These are phyloP conservation scores for Xylariaceae sp. DNA, from an alignment of 2,329 filamentous ascomycete genomes.

Conservation along the genomic window DNA sequence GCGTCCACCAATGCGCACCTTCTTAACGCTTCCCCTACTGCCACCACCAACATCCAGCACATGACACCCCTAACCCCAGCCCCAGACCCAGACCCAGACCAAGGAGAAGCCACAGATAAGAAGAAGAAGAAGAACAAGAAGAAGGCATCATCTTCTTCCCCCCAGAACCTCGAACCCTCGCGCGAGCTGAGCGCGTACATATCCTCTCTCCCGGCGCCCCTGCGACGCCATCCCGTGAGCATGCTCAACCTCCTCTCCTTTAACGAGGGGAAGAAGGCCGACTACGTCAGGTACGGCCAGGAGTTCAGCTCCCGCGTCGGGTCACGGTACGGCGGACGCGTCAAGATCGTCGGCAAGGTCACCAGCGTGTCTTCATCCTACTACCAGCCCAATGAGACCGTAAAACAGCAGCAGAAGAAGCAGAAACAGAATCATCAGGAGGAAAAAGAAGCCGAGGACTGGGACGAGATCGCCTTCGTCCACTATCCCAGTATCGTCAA, in stretches of 20 bases:
- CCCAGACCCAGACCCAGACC: constrained; percentile 4
- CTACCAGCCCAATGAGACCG: constrained; percentile 3
- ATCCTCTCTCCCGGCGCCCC: constrained; percentile 18
- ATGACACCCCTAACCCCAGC: background rate
- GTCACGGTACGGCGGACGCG: constrained; percentile 46
- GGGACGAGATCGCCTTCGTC: constrained; percentile 61
- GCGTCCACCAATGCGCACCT: constrained; percentile 14
- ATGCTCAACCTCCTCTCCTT: constrained; percentile 62
- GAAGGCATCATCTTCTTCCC: constrained; percentile 11
- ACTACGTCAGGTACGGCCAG: constrained; percentile 54
- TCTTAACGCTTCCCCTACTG: constrained; percentile 1
- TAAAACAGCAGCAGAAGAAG: too few species aligned
- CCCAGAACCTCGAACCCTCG: constrained; percentile 50
- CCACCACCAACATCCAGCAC: too few species aligned
- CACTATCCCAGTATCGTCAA: constrained; percentile 59
- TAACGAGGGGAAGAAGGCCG: constrained; percentile 42
- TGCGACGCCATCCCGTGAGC: constrained; percentile 41
- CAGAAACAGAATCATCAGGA: too few species aligned
- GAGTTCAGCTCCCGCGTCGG: constrained; percentile 47
- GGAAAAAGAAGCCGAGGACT: too few species aligned
- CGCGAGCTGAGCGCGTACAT: constrained; percentile 48
- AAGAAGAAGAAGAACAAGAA: too few species aligned
- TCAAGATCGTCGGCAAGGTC: constrained; percentile 58
- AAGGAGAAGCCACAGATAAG: background rate
- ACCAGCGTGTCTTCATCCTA: too few species aligned